phyloP scores from a whole-genome alignment of 345 rosid genomes.

The Alliaria petiolata region DNA sequence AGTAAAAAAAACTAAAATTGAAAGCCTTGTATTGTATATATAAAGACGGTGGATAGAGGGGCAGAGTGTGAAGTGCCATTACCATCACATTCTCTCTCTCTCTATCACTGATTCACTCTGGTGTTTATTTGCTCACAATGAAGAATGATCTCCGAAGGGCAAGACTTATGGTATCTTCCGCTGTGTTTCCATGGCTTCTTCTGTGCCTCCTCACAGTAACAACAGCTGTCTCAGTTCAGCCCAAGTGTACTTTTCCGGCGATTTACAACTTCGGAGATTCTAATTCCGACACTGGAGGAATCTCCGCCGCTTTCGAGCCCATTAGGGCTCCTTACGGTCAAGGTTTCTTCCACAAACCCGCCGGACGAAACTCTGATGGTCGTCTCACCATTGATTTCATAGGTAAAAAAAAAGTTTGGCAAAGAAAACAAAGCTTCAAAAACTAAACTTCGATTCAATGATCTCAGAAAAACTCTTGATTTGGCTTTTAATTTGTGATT shows the following conservation, averaged over 20 bases:
- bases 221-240: conserved; percentile 20
- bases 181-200: conserved; percentile 35
- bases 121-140: conserved; percentile 4
- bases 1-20: background rate
- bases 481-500: background rate
- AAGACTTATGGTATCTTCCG: conserved; percentile 25
- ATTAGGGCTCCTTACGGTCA: conserved; percentile 53
- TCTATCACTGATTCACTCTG: background rate
- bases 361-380: conserved; percentile 71
- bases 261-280: conserved; percentile 92
- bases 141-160: background rate
- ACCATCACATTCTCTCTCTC: background rate
- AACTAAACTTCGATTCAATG: background rate
- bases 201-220: conserved; percentile 20
- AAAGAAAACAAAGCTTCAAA: background rate
- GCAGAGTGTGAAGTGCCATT: background rate
- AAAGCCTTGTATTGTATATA: background rate
- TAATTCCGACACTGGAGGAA: conserved; percentile 81
- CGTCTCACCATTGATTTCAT: conserved; percentile 83
- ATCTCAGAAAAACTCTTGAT: background rate
- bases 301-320: conserved; percentile 75
- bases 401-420: conserved; percentile 43
- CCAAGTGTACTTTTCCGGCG: conserved; percentile 57
- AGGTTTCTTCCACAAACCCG: conserved; percentile 58
- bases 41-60: background rate